A percentile compares a stretch with the other conserved stretches of the same genome.
Conservation (phyloP, 2,329 filamentous ascomycete genomes). For the Verticillium isaacii region DNA sequence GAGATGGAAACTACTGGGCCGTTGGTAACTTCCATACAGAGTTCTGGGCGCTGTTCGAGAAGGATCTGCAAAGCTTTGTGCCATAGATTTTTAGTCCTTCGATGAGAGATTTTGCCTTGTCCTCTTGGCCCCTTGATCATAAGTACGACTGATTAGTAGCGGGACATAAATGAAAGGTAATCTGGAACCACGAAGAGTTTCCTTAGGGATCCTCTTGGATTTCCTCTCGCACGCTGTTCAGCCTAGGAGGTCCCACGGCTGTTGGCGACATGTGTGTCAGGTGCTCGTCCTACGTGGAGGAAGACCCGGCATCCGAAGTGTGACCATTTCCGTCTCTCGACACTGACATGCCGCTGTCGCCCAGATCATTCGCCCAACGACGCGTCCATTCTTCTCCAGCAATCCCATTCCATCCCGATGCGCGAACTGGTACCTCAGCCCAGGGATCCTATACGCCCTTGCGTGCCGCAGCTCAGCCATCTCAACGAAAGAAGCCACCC, state of each 20-base stretch:
- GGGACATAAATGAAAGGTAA: too few relatives aligned
- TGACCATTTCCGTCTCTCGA: slow-evolving; percentile 3
- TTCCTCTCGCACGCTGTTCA: too few relatives aligned
- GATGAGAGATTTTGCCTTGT: too few relatives aligned
- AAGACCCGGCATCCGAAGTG: slow-evolving; percentile 18
- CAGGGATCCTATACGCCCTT: slow-evolving; percentile 1
- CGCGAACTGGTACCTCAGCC: neutral
- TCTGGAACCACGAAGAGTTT: too few relatives aligned
- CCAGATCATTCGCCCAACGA: slow-evolving; percentile 2
- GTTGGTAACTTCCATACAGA: slow-evolving; percentile 13
- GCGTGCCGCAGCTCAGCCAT: neutral
- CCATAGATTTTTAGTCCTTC: neutral
- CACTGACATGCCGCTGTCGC: neutral
- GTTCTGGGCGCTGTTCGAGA: slow-evolving; percentile 22
- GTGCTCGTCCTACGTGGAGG: neutral
- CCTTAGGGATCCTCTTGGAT: too few relatives aligned
- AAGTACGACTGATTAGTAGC: too few relatives aligned
- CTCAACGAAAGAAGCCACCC: neutral
- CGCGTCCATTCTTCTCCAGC: neutral
- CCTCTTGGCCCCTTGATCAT: too few relatives aligned
- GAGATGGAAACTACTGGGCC: slow-evolving; percentile 21
- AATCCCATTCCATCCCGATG: neutral
- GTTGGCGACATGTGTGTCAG: too few relatives aligned
- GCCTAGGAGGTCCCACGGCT: too few relatives aligned
- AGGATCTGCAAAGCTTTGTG: slow-evolving; percentile 6